Base-by-base conservation (phyloP, 2,329 filamentous ascomycete species). In the Aspergillus vadensis region DNA sequence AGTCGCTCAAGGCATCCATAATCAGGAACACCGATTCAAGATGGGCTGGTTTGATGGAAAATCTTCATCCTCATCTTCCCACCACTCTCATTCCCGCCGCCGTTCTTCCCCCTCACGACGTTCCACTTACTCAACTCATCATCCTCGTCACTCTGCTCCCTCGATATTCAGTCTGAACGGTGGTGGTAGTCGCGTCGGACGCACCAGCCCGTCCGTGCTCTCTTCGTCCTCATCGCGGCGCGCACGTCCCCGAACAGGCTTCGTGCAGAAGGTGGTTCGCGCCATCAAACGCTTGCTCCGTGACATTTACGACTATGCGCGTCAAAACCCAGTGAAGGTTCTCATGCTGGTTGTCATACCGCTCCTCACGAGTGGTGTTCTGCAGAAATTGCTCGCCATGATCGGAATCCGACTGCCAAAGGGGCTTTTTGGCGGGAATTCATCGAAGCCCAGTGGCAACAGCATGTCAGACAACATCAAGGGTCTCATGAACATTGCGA, bases 261-360 rank as follows among this genome's bases (percentile, higher is more conserved):
- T 96, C 80, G 78, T 97, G 64, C 80, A 86, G 58, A 87, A 88
- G 67, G 82, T 92, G 50, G 84, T 91, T 75, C 85, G 86, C 76
- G 89, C 91, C 70, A 85, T 97, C 62, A 89, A 89, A 72, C 87
- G 89, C 47, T 85, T 97, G 63, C 80, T 97, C 59, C 89, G 90
- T 70, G 88, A 96, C 73, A 86, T 97, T 8, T 82, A 89, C 74
- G 86, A 88, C 74, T 96, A 94, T 79, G 90, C 91, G 70, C 89
- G 91, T 73, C 84, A 87, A 39, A 89, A 97, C 79, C 94, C 93
- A 0, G 79, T 92, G 72, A 96, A 96, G 79, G 91, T 96, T 51
- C 91, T 97, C 80, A 83, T 91, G 81, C 85, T 92, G 63, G 89
- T 97, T 64, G 85, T 97, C 70, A 87, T 97, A 85, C 94, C 94